Evolutionary conservation across 1,284 basidiomycete species (phyloP).

Genomic region (Coniferiporia weirii): DNA sequence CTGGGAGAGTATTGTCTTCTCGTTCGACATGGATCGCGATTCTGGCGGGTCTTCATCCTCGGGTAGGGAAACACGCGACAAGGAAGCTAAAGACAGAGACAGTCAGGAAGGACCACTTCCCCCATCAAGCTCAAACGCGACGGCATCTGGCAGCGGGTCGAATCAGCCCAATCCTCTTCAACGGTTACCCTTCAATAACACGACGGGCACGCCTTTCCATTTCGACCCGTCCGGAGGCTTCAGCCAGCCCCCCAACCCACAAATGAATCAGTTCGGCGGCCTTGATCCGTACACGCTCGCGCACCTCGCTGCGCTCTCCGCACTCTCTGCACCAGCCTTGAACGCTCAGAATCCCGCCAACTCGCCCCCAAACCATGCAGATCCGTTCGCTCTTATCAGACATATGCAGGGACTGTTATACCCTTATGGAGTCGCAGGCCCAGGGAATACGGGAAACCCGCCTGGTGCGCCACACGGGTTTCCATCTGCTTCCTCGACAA

Average conservation of each 20-base stretch:
- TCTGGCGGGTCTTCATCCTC: not conserved
- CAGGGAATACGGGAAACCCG: not conserved
- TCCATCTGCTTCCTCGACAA: not conserved
- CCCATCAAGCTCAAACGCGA: not conserved
- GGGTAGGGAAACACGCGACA: not conserved
- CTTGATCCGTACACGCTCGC: slow-evolving; percentile 17
- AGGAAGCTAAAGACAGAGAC: not conserved
- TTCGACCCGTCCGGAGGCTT: not conserved
- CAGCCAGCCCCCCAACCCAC: not conserved
- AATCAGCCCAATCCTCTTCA: not conserved
- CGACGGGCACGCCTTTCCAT: not conserved
- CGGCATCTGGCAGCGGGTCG: not conserved
- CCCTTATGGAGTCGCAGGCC: not conserved
- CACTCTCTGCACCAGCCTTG: slow-evolving; percentile 5
- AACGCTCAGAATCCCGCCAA: not conserved
- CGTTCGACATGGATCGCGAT: slow-evolving; percentile 19
- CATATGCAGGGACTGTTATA: slow-evolving; percentile 11
- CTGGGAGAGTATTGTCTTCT: slow-evolving; percentile 19
- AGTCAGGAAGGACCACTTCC: not conserved
- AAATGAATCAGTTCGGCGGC: slow-evolving; percentile 4
- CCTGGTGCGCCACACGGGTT: not conserved
- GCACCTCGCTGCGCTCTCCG: slow-evolving; percentile 15
- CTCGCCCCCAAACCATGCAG: not conserved
- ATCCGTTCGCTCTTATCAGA: slow-evolving; percentile 8
- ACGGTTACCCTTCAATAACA: not conserved